Evolutionary conservation across 495 filamentous ascomycete species (phyloP).

Genomic region (Aspergillus carlsbadensis): DNA sequence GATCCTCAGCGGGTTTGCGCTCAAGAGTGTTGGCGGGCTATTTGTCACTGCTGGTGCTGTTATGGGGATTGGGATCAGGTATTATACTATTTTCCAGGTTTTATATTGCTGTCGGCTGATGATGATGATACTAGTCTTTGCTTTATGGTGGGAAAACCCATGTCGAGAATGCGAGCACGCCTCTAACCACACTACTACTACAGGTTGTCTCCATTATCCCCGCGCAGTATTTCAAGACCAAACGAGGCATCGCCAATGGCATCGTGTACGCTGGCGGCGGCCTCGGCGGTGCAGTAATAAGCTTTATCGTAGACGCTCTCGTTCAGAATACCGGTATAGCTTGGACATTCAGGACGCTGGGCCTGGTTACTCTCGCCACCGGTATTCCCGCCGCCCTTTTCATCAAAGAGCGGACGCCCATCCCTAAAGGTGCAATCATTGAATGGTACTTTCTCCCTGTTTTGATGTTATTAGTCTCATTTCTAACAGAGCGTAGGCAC

Average conservation of each 20-base stretch:
- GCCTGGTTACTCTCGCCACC: constrained; percentile 44
- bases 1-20: constrained; percentile 50
- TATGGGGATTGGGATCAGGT: constrained; percentile 53
- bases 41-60: constrained; percentile 56
- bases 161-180: constrained; percentile 6
- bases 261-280: constrained; percentile 56
- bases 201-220: constrained; percentile 46
- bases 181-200: constrained; percentile 2
- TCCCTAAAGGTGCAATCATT: constrained; percentile 43
- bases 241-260: constrained; percentile 56
- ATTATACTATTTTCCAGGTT: constrained; percentile 3
- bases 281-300: constrained; percentile 51
- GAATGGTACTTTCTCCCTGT: constrained; percentile 40
- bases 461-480: not conserved
- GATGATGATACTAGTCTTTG: not conserved
- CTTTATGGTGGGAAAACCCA: constrained; percentile 27
- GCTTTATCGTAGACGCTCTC: constrained; percentile 47
- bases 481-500: constrained; percentile 25
- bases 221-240: constrained; percentile 54
- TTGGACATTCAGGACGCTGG: constrained; percentile 56
- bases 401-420: constrained; percentile 51
- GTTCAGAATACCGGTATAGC: constrained; percentile 45
- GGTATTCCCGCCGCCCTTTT: constrained; percentile 57
- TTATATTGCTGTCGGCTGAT: not conserved
- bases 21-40: constrained; percentile 47